A percentile compares a stretch with the other conserved stretches of the same genome.
Evolutionary conservation across 148 eudicot genomes (phyloP).

Genomic region (Camellia japonica): DNA sequence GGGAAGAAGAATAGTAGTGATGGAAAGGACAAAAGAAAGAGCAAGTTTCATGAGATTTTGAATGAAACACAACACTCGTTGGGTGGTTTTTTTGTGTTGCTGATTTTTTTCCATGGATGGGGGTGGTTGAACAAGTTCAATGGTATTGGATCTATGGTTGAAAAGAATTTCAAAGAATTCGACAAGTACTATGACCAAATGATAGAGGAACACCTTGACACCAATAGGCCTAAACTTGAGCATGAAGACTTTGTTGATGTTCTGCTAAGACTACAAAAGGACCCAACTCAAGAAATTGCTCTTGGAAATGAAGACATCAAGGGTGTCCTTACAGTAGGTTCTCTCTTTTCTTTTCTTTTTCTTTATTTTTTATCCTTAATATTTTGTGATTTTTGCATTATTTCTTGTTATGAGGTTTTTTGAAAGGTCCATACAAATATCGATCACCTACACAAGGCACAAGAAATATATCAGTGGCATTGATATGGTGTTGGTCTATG

Average conservation of each 20-base stretch:
- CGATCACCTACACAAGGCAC: no score
- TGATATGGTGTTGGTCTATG: no score
- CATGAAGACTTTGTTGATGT: slow-evolving; percentile 52
- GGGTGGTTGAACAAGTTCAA: slow-evolving; percentile 48
- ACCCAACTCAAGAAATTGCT: slow-evolving; percentile 32
- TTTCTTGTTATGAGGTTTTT: no score
- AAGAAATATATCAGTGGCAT: no score
- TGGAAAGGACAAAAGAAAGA: slow-evolving; percentile 5
- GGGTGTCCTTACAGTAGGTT: slow-evolving; percentile 47
- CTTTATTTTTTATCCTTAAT: no score
- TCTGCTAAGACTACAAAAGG: slow-evolving; percentile 44
- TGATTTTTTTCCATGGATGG: slow-evolving; percentile 57
- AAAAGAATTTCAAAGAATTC: slow-evolving; percentile 29
- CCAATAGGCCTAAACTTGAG: slow-evolving; percentile 11
- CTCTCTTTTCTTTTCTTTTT: background rate
- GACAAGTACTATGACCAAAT: slow-evolving; percentile 36
- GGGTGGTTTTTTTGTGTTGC: slow-evolving; percentile 49
- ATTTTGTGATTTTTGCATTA: no score
- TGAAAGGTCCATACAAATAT: no score
- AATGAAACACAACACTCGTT: slow-evolving; percentile 28
- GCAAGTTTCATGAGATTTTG: slow-evolving; percentile 26
- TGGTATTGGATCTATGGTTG: slow-evolving; percentile 30
- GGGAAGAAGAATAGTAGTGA: slow-evolving; percentile 22
- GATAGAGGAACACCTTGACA: slow-evolving; percentile 37
- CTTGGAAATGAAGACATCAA: slow-evolving; percentile 39